Percentiles rank a stretch among this genome's conserved stretches.
These are phyloP conservation scores for Phytopythium mirpurense DNA, from an alignment of 352 stramenopile genomes.

Conservation along the genomic window DNA sequence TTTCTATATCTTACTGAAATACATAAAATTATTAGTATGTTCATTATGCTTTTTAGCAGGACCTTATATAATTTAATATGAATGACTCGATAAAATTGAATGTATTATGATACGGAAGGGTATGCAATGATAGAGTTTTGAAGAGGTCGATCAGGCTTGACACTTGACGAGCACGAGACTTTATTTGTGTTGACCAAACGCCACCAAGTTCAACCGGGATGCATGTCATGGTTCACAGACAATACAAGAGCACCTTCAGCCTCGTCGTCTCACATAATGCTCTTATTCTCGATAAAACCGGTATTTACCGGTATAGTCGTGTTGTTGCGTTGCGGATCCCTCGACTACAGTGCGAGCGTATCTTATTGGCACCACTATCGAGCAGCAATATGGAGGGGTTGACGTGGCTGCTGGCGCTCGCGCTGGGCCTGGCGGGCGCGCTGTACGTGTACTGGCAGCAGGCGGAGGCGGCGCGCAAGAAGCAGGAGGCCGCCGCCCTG, in stretches of 20 bases:
- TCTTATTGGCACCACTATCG: too few species aligned
- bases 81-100: neutral
- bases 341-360: too few species aligned
- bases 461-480: constrained; percentile 33
- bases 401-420: constrained; percentile 48
- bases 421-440: constrained; percentile 45
- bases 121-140: neutral
- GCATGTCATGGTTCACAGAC: too few species aligned
- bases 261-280: neutral
- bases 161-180: constrained; percentile 1
- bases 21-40: too few species aligned
- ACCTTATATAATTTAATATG: too few species aligned
- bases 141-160: too few species aligned
- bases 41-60: too few species aligned
- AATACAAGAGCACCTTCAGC: neutral
- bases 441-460: constrained; percentile 61
- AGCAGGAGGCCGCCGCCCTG: constrained; percentile 24
- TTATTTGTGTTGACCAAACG: constrained; percentile 2
- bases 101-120: neutral
- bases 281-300: constrained; percentile 1
- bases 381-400: too few species aligned
- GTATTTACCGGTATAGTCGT: too few species aligned
- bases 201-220: neutral
- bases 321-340: neutral
- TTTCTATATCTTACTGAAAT: too few species aligned